Base-by-base conservation (phyloP, 2,329 filamentous ascomycete genomes). In the Fusarium goolgardi region DNA sequence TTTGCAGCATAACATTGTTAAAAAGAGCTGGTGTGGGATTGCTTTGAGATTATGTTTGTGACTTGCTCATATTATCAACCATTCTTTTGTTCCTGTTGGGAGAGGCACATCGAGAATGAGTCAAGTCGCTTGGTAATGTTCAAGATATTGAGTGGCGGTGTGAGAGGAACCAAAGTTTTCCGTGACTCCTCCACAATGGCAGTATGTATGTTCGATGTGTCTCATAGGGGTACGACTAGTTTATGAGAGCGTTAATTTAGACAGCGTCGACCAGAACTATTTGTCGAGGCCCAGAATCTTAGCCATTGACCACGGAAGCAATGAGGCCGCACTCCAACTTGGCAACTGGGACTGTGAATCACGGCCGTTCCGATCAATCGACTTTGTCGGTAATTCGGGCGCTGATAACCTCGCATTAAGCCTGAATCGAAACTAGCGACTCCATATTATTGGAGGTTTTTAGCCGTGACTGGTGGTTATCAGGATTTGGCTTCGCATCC, bases 391-490 rank as follows among this genome's bases (percentile, higher is more conserved):
- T 40, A 56, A 37, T n/a, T 43, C 35, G 50, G 40, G 47, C 29
- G 29, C 45, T 54, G 50, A 54, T 55, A 47, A 55, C 53, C 52
- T 59, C 21, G 57, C 44, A 59, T 54, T 66, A 54, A 62, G 61
- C 61, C 59, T 62, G 67, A 65, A 69, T 60, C 34, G 23, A 53
- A 54, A 56, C 50, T 34, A 44, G 29, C 47, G 46, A 46, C 34
- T 52, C 55, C 40, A 44, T 54, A 15, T 58, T 34, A 63, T 61
- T 55, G 43, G 45, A 54, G 32, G 40, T 45, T 31, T 64, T 64
- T 66, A 65, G 53, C 64, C 61, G 64, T 69, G 59, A 58, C 50
- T 63, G 55, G 60, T 55, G 61, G 55, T 45, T 53, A 61, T 69
- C 46, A 31, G 43, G 43, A 49, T 39, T 39, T 51, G 34, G 18